A percentile compares a stretch with the other conserved stretches of the same genome.
Conservation (phyloP, 257 asterid species). For the Solanum medicagineum region DNA sequence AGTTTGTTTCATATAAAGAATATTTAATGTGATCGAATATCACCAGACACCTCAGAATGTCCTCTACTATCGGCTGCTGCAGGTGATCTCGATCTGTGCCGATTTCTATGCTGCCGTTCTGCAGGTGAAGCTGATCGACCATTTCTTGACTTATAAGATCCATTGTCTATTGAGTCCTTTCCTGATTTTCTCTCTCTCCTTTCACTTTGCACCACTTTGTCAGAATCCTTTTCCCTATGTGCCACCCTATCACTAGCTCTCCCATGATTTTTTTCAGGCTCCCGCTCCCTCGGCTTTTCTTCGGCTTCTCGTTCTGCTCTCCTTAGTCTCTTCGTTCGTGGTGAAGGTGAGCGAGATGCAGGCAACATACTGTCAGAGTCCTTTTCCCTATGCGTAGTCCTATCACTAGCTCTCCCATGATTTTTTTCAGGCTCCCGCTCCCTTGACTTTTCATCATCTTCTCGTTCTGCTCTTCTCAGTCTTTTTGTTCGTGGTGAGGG, state of each 20-base stretch:
- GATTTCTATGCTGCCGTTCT: conserved; percentile 42
- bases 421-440: conserved; percentile 36
- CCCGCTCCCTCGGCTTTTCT: conserved; percentile 29
- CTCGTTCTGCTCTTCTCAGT: conserved; percentile 25
- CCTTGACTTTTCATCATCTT: conserved; percentile 28
- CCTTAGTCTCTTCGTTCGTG: background rate
- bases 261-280: conserved; percentile 28
- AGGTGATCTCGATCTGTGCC: conserved; percentile 68
- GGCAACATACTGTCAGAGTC: conserved; percentile 27
- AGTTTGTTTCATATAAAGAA: background rate
- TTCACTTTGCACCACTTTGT: conserved; percentile 28
- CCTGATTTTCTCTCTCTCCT: conserved; percentile 42
- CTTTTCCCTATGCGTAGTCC: conserved; percentile 31
- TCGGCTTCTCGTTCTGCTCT: conserved; percentile 40
- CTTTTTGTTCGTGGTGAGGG: background rate
- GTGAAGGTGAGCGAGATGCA: background rate
- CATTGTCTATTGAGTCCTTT: conserved; percentile 45
- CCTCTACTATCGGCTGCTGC: conserved; percentile 36
- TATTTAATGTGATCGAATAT: conserved; percentile 33
- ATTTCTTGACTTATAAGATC: conserved; percentile 36
- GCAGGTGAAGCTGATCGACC: conserved; percentile 48
- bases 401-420: conserved; percentile 34
- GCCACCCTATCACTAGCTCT: conserved; percentile 32
- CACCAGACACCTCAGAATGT: conserved; percentile 87
- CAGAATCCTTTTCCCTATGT: conserved; percentile 16